Base-by-base conservation (phyloP, 2,329 filamentous ascomycete genomes). In the Cladosporium austrohemisphaericum region DNA sequence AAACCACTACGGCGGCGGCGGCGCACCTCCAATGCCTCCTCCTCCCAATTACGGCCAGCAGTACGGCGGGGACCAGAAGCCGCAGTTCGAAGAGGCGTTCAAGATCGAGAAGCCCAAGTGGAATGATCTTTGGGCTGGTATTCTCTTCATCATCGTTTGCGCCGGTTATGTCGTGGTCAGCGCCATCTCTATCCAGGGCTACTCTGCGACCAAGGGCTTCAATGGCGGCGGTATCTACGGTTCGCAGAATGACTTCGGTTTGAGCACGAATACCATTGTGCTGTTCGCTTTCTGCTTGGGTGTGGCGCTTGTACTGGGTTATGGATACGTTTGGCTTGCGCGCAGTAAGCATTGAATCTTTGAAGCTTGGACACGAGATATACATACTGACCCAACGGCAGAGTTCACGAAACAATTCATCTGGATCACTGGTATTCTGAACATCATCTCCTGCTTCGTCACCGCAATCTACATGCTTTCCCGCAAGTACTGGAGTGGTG, bases 351-450 rank as follows among this genome's bases (percentile, higher is more conserved):
- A 10, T 16, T 5, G 9, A 28, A 1, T 13, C 22, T 6, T 11
- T 19, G 9, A 36, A 16, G 32, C 2, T 11, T 6, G 11, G 28
- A 29, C 26, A 43, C 11, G n/a, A 16, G n/a, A 23, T 9, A 9
- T 14, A 8, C 18, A 22, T 41, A 10, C 45, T 49, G 16, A 49
- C 35, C 6, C 31, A 10, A 10, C 20, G 19, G 18, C 29, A 49
- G 45, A 61, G 40, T 65, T 64, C 50, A 90, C 91, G 3, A 94
- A 93, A 70, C 81, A 88, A 63, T 90, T 95, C 59, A 94, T 96
- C 65, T 96, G 89, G 88, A 80, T 90, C 31, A 94, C 90, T 0
- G 89, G 88, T 10, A 92, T 95, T 44, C 74, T 95, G 50, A 94
- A 96, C 67, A 86, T 95, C 60, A 72, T 85, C 48, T 85, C 89